Conservation (phyloP, 805 yeast genomes). For the Metschnikowia noctiluminum region DNA sequence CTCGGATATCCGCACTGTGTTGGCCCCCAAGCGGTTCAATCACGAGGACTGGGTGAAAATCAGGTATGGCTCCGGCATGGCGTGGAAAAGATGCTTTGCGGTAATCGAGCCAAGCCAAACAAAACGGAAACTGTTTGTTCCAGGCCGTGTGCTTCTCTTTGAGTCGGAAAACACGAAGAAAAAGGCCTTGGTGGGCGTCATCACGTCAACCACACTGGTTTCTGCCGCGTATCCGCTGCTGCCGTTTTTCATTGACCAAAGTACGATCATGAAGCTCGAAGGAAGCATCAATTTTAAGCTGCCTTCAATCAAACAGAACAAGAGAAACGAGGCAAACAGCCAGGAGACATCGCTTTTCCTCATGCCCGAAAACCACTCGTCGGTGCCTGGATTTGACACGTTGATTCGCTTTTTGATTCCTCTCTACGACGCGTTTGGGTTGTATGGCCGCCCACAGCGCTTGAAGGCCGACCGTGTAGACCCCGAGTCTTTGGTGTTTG, state of each 20-base stretch:
- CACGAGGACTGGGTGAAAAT: conserved; percentile 96
- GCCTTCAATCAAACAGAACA: conserved; percentile 35
- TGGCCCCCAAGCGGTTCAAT: conserved; percentile 79
- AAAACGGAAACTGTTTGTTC: conserved; percentile 44
- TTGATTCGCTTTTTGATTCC: conserved; percentile 43
- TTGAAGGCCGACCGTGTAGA: conserved; percentile 42
- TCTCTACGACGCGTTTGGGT: conserved; percentile 40
- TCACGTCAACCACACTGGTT: conserved; percentile 64
- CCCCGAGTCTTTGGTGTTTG: conserved; percentile 42
- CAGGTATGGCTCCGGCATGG: conserved; percentile 95
- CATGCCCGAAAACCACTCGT: conserved; percentile 44
- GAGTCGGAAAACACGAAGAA: conserved; percentile 78
- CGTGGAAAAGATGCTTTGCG: conserved; percentile 93
- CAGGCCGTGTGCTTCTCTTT: conserved; percentile 75
- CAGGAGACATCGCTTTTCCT: conserved; percentile 41
- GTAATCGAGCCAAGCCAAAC: conserved; percentile 71
- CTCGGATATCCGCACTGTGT: conserved; percentile 79
- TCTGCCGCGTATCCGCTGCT: conserved; percentile 93
- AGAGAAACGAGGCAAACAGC: conserved; percentile 27
- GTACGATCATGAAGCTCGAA: conserved; percentile 86
- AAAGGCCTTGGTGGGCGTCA: conserved; percentile 71
- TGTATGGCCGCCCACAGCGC: conserved; percentile 44
- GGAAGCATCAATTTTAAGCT: conserved; percentile 66
- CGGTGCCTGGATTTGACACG: conserved; percentile 50
- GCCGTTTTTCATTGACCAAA: conserved; percentile 73